These are phyloP conservation scores for Globisporangium uncinulatum DNA, from an alignment of 352 stramenopile species.

Conservation along the genomic window DNA sequence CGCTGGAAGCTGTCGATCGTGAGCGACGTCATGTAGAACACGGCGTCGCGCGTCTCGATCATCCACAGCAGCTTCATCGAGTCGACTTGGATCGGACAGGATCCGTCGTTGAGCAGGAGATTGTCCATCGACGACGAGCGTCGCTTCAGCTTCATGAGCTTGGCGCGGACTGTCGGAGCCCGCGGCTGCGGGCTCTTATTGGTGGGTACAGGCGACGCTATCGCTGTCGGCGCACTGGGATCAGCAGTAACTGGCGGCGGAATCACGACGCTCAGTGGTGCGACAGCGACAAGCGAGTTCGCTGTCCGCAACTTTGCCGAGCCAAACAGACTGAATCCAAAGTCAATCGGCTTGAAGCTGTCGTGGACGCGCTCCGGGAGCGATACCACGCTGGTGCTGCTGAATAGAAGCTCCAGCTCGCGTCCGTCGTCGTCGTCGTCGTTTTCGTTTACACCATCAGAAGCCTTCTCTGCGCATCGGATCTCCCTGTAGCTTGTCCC, in stretches of 20 bases:
- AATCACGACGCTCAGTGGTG: not conserved
- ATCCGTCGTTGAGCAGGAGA: slow-evolving; percentile 60
- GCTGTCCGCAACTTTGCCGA: slow-evolving; percentile 18
- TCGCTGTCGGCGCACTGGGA: not conserved
- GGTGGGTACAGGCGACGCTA: slow-evolving; percentile 11
- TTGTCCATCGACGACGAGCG: slow-evolving; percentile 72
- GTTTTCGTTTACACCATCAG: slow-evolving; percentile 13
- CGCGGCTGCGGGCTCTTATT: slow-evolving; percentile 36
- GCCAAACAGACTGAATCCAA: slow-evolving; percentile 27
- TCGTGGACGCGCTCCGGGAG: slow-evolving; percentile 45
- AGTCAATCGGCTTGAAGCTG: slow-evolving; percentile 40
- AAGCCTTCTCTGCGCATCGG: slow-evolving; percentile 4
- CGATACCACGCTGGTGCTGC: slow-evolving; percentile 11
- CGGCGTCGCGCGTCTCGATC: slow-evolving; percentile 59
- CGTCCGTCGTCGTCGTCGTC: slow-evolving; percentile 19
- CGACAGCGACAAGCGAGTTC: slow-evolving; percentile 14
- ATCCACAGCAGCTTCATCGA: slow-evolving; percentile 81
- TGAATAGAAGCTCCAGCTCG: slow-evolving; percentile 20
- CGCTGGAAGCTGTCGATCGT: slow-evolving; percentile 42
- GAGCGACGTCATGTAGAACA: slow-evolving; percentile 67
- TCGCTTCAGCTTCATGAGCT: slow-evolving; percentile 48
- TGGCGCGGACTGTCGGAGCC: slow-evolving; percentile 47
- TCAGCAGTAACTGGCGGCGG: not conserved
- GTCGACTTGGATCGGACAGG: slow-evolving; percentile 74
- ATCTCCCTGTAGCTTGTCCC: slow-evolving; percentile 56